These are phyloP conservation scores for Metschnikowia amazonensis DNA, from an alignment of 805 yeast genomes.

Conservation along the genomic window DNA sequence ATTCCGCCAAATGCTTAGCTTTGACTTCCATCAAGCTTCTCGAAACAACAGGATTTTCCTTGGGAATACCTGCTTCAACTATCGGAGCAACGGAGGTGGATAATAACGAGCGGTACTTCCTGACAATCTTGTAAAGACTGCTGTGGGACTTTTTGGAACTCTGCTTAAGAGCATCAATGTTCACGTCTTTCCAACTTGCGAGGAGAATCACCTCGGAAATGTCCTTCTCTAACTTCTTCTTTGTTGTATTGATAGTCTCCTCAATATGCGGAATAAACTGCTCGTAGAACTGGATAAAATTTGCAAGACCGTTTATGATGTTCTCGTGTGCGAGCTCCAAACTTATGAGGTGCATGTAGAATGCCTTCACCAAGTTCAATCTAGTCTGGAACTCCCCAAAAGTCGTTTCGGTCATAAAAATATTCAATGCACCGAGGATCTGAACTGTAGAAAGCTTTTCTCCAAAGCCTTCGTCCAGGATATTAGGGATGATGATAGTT, in stretches of 20 bases:
- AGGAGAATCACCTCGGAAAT: slow-evolving; percentile 78
- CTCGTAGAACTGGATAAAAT: slow-evolving; percentile 58
- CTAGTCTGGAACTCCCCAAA: slow-evolving; percentile 70
- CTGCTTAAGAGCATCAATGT: slow-evolving; percentile 87
- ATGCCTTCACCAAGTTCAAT: slow-evolving; percentile 59
- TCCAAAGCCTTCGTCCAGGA: slow-evolving; percentile 18
- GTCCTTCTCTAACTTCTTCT: slow-evolving; percentile 66
- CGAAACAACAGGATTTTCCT: slow-evolving; percentile 10
- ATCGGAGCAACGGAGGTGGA: slow-evolving; percentile 47
- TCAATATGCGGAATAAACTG: slow-evolving; percentile 58
- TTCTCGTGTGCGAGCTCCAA: slow-evolving; percentile 23
- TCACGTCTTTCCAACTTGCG: slow-evolving; percentile 97
- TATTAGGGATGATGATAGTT: slow-evolving; percentile 55
- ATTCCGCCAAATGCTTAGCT: slow-evolving; percentile 1
- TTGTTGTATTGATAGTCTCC: slow-evolving; percentile 42
- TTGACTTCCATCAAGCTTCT: background rate
- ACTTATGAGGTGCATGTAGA: slow-evolving; percentile 45
- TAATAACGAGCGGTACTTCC: slow-evolving; percentile 71
- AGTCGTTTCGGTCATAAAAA: slow-evolving; percentile 71
- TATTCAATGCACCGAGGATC: slow-evolving; percentile 56
- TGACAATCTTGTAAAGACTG: slow-evolving; percentile 73
- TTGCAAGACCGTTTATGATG: slow-evolving; percentile 43
- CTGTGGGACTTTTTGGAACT: slow-evolving; percentile 89
- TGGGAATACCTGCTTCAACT: slow-evolving; percentile 55
- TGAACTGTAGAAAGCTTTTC: slow-evolving; percentile 19